These are phyloP conservation scores for Blumeria hordei DNA, from an alignment of 2,329 filamentous ascomycete genomes.

Conservation along the genomic window DNA sequence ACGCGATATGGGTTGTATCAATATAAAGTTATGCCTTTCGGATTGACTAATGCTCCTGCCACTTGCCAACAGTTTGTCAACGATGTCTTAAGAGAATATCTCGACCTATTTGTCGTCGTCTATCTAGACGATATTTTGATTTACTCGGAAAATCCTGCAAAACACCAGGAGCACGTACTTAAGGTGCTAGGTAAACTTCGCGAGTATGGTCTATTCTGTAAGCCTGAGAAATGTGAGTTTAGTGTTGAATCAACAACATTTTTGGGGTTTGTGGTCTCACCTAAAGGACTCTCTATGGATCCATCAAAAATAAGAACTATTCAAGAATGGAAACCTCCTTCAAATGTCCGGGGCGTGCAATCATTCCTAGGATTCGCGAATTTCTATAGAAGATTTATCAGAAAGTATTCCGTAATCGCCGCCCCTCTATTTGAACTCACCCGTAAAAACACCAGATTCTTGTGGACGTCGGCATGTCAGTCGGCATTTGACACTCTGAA, in stretches of 20 bases:
- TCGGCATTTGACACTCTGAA: neutral
- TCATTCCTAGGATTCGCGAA: neutral
- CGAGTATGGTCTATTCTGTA: neutral
- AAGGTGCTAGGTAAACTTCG: neutral
- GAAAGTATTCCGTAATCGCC: neutral
- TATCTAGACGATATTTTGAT: neutral
- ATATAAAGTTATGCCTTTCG: constrained; percentile 1
- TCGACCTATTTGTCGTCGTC: neutral
- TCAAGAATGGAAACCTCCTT: neutral
- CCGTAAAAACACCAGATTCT: neutral
- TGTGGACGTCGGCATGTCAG: neutral
- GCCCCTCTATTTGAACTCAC: neutral
- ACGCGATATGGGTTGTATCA: neutral
- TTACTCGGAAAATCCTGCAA: neutral
- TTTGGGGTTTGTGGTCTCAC: neutral
- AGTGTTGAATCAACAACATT: neutral
- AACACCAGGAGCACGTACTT: neutral
- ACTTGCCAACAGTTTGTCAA: neutral
- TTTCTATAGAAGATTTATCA: neutral
- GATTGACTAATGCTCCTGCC: neutral
- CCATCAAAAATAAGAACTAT: neutral
- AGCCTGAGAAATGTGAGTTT: neutral
- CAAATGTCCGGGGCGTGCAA: neutral
- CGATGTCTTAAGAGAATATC: neutral
- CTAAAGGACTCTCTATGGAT: neutral